A percentile compares a stretch with the other conserved stretches of the same genome.
Evolutionary conservation across 176 grass and related monocot genomes (phyloP).

Genomic region (barley (Hordeum vulgare)): MorexV3_pseudomolecules_assembly NC_058523.1:542568995-542569494

Average conservation of each 20-base stretch:
- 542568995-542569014: conserved; percentile 12
- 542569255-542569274: too few relatives aligned
- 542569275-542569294: too few relatives aligned
- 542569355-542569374: background rate
- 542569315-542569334: too few relatives aligned
- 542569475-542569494: too few relatives aligned
- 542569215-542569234: background rate
- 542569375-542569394: background rate
- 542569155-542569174: background rate
- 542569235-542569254: too few relatives aligned
- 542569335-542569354: background rate
- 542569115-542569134: background rate
- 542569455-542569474: too few relatives aligned
- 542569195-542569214: background rate
- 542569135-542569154: background rate
- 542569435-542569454: too few relatives aligned
- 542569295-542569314: too few relatives aligned
- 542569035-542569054: background rate
- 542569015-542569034: background rate
- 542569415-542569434: too few relatives aligned
- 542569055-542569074: background rate
- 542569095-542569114: background rate
- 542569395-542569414: background rate
- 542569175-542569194: background rate
- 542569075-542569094: background rate